These are phyloP conservation scores for Podaxis sp. DNA, from an alignment of 768 basidiomycete genomes.

Conservation along the genomic window DNA sequence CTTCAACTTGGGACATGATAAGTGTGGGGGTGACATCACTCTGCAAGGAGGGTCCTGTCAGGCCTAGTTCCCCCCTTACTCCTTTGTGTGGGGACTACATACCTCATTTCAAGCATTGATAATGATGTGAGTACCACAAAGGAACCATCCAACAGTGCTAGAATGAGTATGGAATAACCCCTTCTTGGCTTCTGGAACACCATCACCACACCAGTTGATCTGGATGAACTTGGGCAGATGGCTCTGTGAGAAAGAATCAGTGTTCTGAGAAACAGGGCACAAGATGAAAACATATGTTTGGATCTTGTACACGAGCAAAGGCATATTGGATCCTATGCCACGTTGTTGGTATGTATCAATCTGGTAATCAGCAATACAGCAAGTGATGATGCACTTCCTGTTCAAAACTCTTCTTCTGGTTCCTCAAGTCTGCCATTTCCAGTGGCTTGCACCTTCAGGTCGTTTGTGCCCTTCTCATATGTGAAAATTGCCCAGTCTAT, in stretches of 20 bases:
- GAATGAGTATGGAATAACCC: conserved; percentile 92
- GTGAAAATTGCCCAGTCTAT: conserved; percentile 82
- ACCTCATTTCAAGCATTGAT: conserved; percentile 88
- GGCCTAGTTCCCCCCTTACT: neutral
- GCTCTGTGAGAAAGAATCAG: conserved; percentile 45
- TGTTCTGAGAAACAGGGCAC: conserved; percentile 1
- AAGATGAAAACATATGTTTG: conserved; percentile 51
- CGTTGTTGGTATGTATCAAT: conserved; percentile 17
- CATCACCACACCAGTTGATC: conserved; percentile 97
- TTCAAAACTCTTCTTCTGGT: conserved; percentile 94
- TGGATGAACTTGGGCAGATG: conserved; percentile 90
- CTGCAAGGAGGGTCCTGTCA: conserved; percentile 34
- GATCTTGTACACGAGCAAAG: conserved; percentile 81
- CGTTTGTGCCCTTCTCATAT: conserved; percentile 79
- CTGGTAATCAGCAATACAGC: conserved; percentile 14
- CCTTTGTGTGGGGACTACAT: conserved; percentile 16
- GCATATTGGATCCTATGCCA: conserved; percentile 85
- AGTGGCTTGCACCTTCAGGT: conserved; percentile 82
- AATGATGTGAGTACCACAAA: conserved; percentile 84
- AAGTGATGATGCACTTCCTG: conserved; percentile 60
- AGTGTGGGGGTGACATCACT: conserved; percentile 76
- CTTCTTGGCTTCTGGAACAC: conserved; percentile 90
- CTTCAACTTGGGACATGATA: conserved; percentile 86
- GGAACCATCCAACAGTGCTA: conserved; percentile 71
- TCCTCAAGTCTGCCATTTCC: conserved; percentile 91